phyloP scores from a whole-genome alignment of 2,329 filamentous ascomycete species.

The Fonsecaea pedrosoi region DNA sequence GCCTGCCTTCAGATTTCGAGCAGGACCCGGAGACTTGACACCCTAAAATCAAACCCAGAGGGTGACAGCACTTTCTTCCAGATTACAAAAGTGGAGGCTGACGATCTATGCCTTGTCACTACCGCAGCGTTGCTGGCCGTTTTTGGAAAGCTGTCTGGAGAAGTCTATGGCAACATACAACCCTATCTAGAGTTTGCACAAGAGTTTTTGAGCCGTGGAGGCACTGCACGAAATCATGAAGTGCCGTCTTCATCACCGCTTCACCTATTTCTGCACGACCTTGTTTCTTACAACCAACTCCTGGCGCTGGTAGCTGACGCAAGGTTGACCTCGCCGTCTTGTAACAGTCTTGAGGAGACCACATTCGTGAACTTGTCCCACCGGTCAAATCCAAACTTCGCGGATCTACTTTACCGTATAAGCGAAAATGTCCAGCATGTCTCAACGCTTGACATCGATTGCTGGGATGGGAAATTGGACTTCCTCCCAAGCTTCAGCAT shows the following conservation, averaged over 20 bases:
- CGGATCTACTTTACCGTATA: conserved; percentile 5
- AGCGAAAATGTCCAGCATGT: conserved; percentile 6
- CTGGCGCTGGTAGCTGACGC: conserved; percentile 2
- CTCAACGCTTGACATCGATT: conserved; percentile 2
- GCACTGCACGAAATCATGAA: not conserved
- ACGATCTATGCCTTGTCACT: conserved; percentile 9
- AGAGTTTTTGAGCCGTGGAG: not conserved
- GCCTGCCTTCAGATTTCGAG: not conserved
- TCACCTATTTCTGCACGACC: conserved; percentile 5
- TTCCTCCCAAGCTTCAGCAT: conserved; percentile 18
- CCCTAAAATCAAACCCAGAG: not conserved
- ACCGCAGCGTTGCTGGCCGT: conserved; percentile 5
- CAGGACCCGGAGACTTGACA: not conserved
- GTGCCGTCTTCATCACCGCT: not conserved
- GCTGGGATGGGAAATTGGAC: conserved; percentile 11
- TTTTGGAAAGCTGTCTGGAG: conserved; percentile 10
- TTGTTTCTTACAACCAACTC: conserved; percentile 11
- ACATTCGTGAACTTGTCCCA: not conserved
- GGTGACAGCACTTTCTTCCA: not conserved
- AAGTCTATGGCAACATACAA: conserved; percentile 7
- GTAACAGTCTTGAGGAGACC: not conserved
- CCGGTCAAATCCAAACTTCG: not conserved
- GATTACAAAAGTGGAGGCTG: not conserved
- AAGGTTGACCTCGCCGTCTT: not conserved
- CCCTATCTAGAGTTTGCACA: conserved; percentile 9